phyloP scores from a whole-genome alignment of 257 asterid species.

The Nicotiana sylvestris region DNA sequence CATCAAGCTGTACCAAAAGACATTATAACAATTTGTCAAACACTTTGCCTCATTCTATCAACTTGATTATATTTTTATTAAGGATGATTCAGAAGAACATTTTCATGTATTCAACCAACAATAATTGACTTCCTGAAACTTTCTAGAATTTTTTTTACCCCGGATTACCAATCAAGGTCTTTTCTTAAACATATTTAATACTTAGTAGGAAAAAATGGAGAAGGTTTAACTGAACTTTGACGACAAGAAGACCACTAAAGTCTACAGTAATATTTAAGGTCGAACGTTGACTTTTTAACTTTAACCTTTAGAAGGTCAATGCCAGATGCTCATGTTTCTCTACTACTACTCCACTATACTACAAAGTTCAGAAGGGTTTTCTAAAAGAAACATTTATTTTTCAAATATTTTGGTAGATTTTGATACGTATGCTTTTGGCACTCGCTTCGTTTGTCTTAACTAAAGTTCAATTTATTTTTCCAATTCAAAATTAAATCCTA shows the following conservation, averaged over 20 bases:
- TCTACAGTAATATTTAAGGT: background rate
- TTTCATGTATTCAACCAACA: background rate
- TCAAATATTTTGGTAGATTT: no score
- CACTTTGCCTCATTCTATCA: no score
- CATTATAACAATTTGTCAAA: background rate
- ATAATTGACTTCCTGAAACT: background rate
- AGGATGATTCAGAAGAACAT: no score
- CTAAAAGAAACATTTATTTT: no score
- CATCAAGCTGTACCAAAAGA: background rate
- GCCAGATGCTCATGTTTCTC: no score
- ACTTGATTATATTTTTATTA: no score
- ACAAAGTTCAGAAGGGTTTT: no score
- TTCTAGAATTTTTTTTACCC: background rate
- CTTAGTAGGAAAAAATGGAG: background rate
- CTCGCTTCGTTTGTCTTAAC: no score
- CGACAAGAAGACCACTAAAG: background rate
- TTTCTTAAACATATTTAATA: background rate
- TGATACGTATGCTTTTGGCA: no score
- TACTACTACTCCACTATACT: no score
- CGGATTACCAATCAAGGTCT: background rate
- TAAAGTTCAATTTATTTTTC: no score
- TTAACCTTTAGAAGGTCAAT: background rate
- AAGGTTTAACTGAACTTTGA: background rate
- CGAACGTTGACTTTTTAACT: background rate
- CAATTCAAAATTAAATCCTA: no score